phyloP scores from a whole-genome alignment of 257 asterid species.

The Ophiorrhiza pumila region DNA sequence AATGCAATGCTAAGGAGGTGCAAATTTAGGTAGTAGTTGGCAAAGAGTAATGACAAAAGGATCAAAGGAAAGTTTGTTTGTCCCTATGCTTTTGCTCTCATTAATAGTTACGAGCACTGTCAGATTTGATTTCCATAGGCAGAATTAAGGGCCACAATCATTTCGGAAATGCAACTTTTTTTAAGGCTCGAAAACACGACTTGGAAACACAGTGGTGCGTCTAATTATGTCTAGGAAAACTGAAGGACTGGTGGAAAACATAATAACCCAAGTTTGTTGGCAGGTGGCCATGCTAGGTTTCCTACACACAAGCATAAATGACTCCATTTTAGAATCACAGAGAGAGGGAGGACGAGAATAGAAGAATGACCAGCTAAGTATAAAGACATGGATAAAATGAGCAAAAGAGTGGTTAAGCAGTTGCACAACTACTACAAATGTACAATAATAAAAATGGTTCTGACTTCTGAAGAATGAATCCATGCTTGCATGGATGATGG shows the following conservation, averaged over 20 bases:
- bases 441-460: background rate
- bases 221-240: conserved; percentile 17
- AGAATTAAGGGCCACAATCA: too few species aligned
- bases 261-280: conserved; percentile 20
- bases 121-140: too few species aligned
- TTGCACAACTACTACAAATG: background rate
- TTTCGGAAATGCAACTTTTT: background rate
- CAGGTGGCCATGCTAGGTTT: conserved; percentile 3
- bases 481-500: background rate
- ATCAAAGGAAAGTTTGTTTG: background rate
- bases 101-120: too few species aligned
- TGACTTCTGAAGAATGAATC: background rate
- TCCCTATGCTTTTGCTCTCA: background rate
- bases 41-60: background rate
- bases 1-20: background rate
- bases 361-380: background rate
- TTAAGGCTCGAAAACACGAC: background rate
- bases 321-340: background rate
- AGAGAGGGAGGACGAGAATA: background rate
- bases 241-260: conserved; percentile 20
- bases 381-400: background rate
- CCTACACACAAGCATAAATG: background rate
- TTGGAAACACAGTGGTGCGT: conserved; percentile 10
- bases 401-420: conserved; percentile 11
- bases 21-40: conserved; percentile 10